Base-by-base conservation (phyloP, 2,329 filamentous ascomycete species). In the Fusarium nematophilum region DNA sequence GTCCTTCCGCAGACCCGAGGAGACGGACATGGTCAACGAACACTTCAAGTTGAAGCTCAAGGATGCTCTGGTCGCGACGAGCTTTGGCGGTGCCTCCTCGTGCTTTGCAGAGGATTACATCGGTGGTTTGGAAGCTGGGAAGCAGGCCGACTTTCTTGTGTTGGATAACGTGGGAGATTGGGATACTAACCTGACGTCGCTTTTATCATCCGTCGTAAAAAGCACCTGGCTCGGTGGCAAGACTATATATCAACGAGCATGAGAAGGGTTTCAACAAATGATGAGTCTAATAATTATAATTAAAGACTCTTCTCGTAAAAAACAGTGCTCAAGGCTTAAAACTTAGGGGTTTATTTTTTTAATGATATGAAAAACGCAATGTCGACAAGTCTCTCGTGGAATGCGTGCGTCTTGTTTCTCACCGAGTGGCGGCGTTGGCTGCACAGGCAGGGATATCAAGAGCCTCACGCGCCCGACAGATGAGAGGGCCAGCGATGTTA, bases 121-220 rank as follows among this genome's bases (percentile, higher is more conserved):
- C 5, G 84, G 85, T 0, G 79, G 73, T 47, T 66, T 87, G 54
- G 76, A 78, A 56, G 70, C 69, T 3, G 83, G 83, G 1, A 78
- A 79, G 70, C 69, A 77, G 59, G 84, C 84, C 2, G 84, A 86
- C 62, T 82, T 86, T 53, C 79, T 80, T 2, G 54, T 64, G 6
- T 38, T 69, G 11, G 69, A 70, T 33, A 34, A 37, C 14, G 34
- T 9, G 14, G 18, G 15, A 23, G 15, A 37, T 23, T 37, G 34
- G 34, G 34, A 23, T 7, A 18, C 7, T 9, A 14, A 37, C 8
- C 34, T 14, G 15, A 23, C 34, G 34, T 37, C 34, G 15, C 18
- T 17, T 18, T 14, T 37, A 14, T 31, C 29, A 11, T 31, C 29
- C 10, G 29, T 31, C 6, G 29, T 31, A 8, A 13, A 31, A 5